phyloP scores from a whole-genome alignment of 2,329 filamentous ascomycete genomes.

The Aspergillus ustus region DNA sequence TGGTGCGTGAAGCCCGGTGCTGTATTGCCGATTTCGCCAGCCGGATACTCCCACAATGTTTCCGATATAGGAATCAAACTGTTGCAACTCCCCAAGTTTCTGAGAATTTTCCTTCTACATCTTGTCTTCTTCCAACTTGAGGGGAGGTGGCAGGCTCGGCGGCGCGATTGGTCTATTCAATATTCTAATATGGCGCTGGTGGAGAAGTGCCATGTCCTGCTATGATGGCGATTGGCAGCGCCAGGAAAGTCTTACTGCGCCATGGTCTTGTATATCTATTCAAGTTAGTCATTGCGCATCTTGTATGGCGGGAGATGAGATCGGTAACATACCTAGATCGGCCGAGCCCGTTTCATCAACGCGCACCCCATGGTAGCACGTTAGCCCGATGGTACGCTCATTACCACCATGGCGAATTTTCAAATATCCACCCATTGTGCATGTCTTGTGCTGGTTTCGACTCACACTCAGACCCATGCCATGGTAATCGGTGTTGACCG shows the following conservation, averaged over 20 bases:
- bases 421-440: neutral
- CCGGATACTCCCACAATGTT: neutral
- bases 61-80: neutral
- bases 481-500: neutral
- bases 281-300: neutral
- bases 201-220: neutral
- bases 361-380: conserved; percentile 1
- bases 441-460: neutral
- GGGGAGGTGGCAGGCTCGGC: neutral
- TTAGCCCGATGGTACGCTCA: neutral
- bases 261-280: neutral
- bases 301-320: neutral
- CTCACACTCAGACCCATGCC: neutral
- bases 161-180: neutral
- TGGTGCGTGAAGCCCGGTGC: neutral
- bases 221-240: neutral
- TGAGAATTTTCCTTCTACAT: neutral
- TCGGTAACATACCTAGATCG: neutral
- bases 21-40: neutral
- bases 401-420: neutral
- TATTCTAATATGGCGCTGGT: neutral
- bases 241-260: neutral
- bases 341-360: neutral
- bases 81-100: neutral
- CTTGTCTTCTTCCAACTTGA: neutral